These are phyloP conservation scores for Wolfiporia cocos DNA, from an alignment of 1,284 basidiomycete species.

Conservation along the genomic window DNA sequence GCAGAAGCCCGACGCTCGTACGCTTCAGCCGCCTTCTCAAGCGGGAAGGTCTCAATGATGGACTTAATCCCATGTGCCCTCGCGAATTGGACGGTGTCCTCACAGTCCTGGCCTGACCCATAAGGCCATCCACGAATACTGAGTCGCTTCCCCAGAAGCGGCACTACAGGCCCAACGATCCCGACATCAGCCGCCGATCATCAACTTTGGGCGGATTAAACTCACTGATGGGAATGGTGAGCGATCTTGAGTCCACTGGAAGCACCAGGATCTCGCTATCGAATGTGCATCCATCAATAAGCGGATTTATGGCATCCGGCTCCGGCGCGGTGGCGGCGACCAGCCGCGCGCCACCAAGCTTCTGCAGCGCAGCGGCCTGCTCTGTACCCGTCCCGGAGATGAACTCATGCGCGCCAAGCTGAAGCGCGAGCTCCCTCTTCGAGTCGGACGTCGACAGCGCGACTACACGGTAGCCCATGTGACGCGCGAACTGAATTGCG, in stretches of 20 bases:
- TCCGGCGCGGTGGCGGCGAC: slow-evolving; percentile 30
- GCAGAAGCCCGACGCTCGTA: slow-evolving; percentile 26
- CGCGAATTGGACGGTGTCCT: slow-evolving; percentile 27
- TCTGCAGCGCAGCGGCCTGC: slow-evolving; percentile 25
- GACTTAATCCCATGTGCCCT: slow-evolving; percentile 24
- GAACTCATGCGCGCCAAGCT: slow-evolving; percentile 22
- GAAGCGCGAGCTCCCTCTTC: slow-evolving; percentile 19
- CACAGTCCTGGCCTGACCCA: slow-evolving; percentile 22
- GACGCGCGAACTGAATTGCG: slow-evolving; percentile 20
- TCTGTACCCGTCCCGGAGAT: slow-evolving; percentile 17
- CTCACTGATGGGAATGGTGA: slow-evolving; percentile 8
- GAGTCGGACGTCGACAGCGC: slow-evolving; percentile 18
- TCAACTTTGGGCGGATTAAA: background rate
- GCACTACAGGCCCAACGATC: slow-evolving; percentile 6
- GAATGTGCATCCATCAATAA: slow-evolving; percentile 26
- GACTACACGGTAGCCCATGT: slow-evolving; percentile 18
- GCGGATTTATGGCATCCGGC: slow-evolving; percentile 21
- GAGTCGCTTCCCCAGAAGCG: slow-evolving; percentile 27
- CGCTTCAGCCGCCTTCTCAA: slow-evolving; percentile 29
- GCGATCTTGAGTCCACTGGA: slow-evolving; percentile 9
- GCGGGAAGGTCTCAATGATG: slow-evolving; percentile 27
- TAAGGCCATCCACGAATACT: slow-evolving; percentile 30
- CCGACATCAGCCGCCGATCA: background rate
- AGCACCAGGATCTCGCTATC: slow-evolving; percentile 25
- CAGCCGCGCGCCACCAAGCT: slow-evolving; percentile 31